phyloP scores from a whole-genome alignment of 2,329 filamentous ascomycete genomes.

The Calonectria pseudoreteaudii region DNA sequence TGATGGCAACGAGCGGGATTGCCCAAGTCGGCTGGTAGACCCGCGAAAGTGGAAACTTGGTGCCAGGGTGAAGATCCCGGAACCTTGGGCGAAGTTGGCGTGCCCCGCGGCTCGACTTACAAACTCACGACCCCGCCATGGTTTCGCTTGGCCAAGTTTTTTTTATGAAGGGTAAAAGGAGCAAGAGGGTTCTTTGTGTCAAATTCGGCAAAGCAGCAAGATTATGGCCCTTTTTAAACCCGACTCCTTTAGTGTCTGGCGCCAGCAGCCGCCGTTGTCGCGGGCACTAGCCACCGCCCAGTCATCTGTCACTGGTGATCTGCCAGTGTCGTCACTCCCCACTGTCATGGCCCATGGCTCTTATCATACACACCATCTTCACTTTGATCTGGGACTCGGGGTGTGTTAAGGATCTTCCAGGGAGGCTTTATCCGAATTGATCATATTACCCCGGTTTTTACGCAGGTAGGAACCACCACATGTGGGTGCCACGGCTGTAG shows the following conservation, averaged over 20 bases:
- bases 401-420: background rate
- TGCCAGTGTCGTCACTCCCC: background rate
- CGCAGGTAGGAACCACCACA: background rate
- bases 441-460: background rate
- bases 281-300: background rate
- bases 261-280: background rate
- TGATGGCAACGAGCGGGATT: background rate
- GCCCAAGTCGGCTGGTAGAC: background rate
- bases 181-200: background rate
- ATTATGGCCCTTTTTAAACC: background rate
- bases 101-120: conserved; percentile 17
- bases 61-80: conserved; percentile 10
- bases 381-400: background rate
- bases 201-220: background rate
- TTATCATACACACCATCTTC: background rate
- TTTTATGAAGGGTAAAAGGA: background rate
- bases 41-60: conserved; percentile 6
- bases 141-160: background rate
- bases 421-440: background rate
- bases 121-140: conserved; percentile 19
- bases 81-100: background rate
- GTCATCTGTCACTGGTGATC: background rate
- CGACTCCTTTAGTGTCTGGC: background rate
- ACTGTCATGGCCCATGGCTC: background rate
- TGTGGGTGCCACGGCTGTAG: background rate